Conservation (phyloP, 208 protist genomes). For the Leishmania martiniquensis region DNA sequence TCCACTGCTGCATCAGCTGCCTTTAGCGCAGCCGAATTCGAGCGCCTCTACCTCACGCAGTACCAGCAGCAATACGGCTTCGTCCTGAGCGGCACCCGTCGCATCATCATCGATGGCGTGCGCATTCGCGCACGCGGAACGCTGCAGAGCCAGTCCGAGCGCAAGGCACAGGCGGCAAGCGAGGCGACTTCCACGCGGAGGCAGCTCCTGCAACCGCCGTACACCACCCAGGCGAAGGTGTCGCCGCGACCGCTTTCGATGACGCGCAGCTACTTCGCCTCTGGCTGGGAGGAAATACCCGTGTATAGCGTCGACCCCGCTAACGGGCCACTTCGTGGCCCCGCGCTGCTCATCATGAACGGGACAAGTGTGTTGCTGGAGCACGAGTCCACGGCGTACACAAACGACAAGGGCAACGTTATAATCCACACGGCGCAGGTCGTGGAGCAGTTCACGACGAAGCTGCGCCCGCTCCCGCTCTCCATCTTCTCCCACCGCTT, state of each 20-base stretch:
- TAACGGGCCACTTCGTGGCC: slow-evolving; percentile 72
- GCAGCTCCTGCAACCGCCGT: slow-evolving; percentile 31
- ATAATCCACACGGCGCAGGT: slow-evolving; percentile 61
- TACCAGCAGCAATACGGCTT: slow-evolving; percentile 95
- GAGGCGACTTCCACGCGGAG: slow-evolving; percentile 12
- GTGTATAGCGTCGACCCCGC: slow-evolving; percentile 58
- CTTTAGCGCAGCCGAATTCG: slow-evolving; percentile 35
- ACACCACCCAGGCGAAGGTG: slow-evolving; percentile 34
- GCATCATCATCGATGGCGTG: slow-evolving; percentile 93
- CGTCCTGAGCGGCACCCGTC: slow-evolving; percentile 57
- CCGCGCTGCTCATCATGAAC: slow-evolving; percentile 91
- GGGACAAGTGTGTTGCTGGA: slow-evolving; percentile 94
- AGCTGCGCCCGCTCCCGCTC: slow-evolving; percentile 82
- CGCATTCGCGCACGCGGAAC: slow-evolving; percentile 78
- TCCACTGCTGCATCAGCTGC: not conserved
- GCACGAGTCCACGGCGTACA: slow-evolving; percentile 65
- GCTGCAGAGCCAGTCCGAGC: slow-evolving; percentile 27
- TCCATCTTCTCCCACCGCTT: slow-evolving; percentile 96
- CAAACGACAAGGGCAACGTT: slow-evolving; percentile 84
- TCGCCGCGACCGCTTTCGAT: slow-evolving; percentile 26
- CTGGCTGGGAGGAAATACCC: slow-evolving; percentile 59
- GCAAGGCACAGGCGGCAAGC: slow-evolving; percentile 22
- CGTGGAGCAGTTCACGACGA: slow-evolving; percentile 48
- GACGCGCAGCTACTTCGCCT: slow-evolving; percentile 42
- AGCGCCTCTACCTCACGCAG: slow-evolving; percentile 64